phyloP scores from a whole-genome alignment of 2,329 filamentous ascomycete species.

The Bipolaris zeicola region DNA sequence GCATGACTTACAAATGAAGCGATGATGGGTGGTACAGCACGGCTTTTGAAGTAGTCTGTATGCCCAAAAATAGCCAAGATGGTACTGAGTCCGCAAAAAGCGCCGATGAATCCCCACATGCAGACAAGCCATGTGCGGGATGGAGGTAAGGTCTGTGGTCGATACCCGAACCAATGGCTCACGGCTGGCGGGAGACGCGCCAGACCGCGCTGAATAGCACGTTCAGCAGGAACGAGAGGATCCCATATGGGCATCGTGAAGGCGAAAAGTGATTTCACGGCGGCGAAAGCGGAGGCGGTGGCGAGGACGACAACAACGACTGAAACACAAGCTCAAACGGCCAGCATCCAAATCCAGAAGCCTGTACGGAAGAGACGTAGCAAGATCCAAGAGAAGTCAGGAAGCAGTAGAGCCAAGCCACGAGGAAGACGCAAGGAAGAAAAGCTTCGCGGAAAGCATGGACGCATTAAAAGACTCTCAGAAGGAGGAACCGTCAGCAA shows the following conservation, averaged over 20 bases:
- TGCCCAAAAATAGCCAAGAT: constrained; percentile 50
- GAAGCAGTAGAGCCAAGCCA: constrained; percentile 1
- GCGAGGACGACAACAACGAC: not conserved
- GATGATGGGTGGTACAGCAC: constrained; percentile 50
- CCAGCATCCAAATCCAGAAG: no score
- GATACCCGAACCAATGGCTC: constrained; percentile 66
- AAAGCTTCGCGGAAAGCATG: constrained; percentile 18
- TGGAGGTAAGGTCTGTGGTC: constrained; percentile 36
- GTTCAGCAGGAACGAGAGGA: constrained; percentile 36
- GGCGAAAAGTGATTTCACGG: not conserved
- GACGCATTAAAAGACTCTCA: constrained; percentile 17
- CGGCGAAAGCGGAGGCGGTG: not conserved
- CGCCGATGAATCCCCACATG: constrained; percentile 52
- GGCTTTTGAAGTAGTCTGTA: constrained; percentile 46
- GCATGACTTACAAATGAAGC: constrained; percentile 45
- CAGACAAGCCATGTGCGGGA: constrained; percentile 44
- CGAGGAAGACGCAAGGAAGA: constrained; percentile 7
- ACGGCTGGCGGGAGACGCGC: constrained; percentile 65
- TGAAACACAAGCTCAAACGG: not conserved
- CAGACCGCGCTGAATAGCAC: constrained; percentile 36
- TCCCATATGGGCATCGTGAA: constrained; percentile 32
- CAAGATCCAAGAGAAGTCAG: not conserved
- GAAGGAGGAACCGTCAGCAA: constrained; percentile 23
- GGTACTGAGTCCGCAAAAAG: constrained; percentile 50
- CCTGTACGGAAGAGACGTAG: not conserved